A percentile compares a stretch with the other conserved stretches of the same genome.
Evolutionary conservation across 2,329 filamentous ascomycete genomes (phyloP).

Genomic region (Hypoxylon sp.): DNA sequence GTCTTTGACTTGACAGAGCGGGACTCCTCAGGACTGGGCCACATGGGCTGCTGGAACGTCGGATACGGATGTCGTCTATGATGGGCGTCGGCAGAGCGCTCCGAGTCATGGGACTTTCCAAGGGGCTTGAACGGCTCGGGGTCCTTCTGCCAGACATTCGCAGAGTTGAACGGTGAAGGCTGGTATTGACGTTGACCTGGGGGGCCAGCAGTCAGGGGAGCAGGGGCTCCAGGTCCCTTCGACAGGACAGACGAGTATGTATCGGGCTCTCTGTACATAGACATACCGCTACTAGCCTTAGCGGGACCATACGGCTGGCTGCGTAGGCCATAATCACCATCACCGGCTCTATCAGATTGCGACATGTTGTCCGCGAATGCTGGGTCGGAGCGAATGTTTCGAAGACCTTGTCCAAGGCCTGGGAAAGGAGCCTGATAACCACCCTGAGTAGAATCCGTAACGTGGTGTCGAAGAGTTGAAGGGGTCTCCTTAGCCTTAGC

Average conservation of each 20-base stretch:
- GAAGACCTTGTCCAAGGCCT: neutral
- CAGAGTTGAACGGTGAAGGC: slow-evolving; percentile 52
- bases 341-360: slow-evolving; percentile 36
- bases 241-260: slow-evolving; percentile 40
- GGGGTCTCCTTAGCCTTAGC: slow-evolving; percentile 31
- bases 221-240: slow-evolving; percentile 54
- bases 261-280: slow-evolving; percentile 22
- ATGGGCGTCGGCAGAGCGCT: slow-evolving; percentile 28
- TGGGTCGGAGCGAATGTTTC: slow-evolving; percentile 25
- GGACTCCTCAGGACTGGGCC: slow-evolving; percentile 20
- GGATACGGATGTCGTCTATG: too few relatives aligned
- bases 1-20: slow-evolving; percentile 14
- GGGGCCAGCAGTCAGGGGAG: slow-evolving; percentile 62
- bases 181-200: slow-evolving; percentile 62
- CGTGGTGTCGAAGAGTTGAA: slow-evolving; percentile 25
- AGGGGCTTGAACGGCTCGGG: slow-evolving; percentile 40
- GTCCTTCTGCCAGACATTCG: slow-evolving; percentile 46
- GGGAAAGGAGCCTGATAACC: neutral
- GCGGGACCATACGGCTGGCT: slow-evolving; percentile 6
- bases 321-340: slow-evolving; percentile 23
- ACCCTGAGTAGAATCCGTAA: slow-evolving; percentile 23
- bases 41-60: slow-evolving; percentile 5
- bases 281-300: neutral
- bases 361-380: slow-evolving; percentile 12
- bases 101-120: slow-evolving; percentile 20